Base-by-base conservation (phyloP, 371 early-diverging fungal species). In the Sanchytrium tribonematis region DNA sequence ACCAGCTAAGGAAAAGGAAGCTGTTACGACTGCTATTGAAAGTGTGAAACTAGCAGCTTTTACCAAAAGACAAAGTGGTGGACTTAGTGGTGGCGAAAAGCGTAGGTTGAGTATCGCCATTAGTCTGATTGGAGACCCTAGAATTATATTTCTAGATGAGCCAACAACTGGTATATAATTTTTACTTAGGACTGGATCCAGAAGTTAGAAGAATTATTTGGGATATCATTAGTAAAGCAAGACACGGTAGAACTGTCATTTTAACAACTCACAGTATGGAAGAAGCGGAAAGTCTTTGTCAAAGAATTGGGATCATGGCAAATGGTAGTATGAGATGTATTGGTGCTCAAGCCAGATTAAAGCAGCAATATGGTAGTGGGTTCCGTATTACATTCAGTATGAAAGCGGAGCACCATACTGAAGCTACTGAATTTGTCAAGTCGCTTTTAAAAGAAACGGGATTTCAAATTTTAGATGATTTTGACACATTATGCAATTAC, bases 71-170 rank as follows among this genome's bases (percentile, higher is more conserved):
- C 71, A 83, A 29, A 73, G 79, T 30, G 83, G 82, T 72, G 83
- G 81, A 0, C 75, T 86, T 32, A 66, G 70, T 74, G 74, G 81
- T 31, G 82, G 86, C 72, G 80, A 68, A 75, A 71, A 72, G 76
- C 76, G 75, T 77, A 77, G 66, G 65, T 78, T 77, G 27, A 69
- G 74, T 69, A 78, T 82, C 28, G 82, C 79, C 12, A 74, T 79
- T 17, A 80, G 75, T 69, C 73, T 82, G 1, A 77, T 86, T 67
- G 84, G 86, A 29, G 76, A 80, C 68, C 84, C 86, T 0, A 71
- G 69, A n/a, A 83, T 86, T 69, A 77, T 87, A 66, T 83, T 89
- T 74, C 75, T 88, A 77, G 90, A 88, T 76, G 82, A 82, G 69
- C 81, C 82, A 65, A 82, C 84, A 28, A 74, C 29, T 17, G n/a